phyloP scores from a whole-genome alignment of 176 grass and related monocot species.

The Oryza nivara region DNA sequence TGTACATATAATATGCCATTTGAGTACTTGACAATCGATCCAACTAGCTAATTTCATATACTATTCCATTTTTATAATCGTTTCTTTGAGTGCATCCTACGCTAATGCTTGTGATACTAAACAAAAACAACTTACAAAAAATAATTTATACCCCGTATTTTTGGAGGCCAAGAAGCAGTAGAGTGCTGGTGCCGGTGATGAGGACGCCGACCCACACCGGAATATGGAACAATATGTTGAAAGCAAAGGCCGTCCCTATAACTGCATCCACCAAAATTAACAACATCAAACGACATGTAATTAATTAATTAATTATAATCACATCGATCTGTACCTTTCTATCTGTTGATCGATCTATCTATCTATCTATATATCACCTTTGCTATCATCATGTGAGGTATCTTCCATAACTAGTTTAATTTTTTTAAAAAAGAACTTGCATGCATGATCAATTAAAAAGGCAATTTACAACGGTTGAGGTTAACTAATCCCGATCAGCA shows the following conservation, averaged over 20 bases:
- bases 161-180: constrained; percentile 71
- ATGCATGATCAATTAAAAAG: neutral
- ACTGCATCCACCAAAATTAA: constrained; percentile 33
- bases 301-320: constrained; percentile 3
- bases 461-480: neutral
- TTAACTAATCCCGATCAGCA: neutral
- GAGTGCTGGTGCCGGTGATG: constrained; percentile 69
- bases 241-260: constrained; percentile 74
- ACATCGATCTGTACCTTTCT: neutral
- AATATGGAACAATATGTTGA: constrained; percentile 78
- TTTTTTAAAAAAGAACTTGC: too few relatives aligned
- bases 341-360: too few relatives aligned
- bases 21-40: neutral
- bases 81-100: neutral
- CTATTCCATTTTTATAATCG: neutral
- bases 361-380: neutral
- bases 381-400: neutral
- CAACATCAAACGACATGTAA: neutral
- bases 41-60: neutral
- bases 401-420: neutral
- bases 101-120: too few relatives aligned
- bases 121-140: neutral
- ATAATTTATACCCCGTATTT: constrained; percentile 63
- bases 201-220: constrained; percentile 78
- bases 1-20: too few relatives aligned